A percentile compares a stretch with the other conserved stretches of the same genome.
Conservation (phyloP, 768 basidiomycete genomes). For the Brasilioporus rufonigricans region DNA sequence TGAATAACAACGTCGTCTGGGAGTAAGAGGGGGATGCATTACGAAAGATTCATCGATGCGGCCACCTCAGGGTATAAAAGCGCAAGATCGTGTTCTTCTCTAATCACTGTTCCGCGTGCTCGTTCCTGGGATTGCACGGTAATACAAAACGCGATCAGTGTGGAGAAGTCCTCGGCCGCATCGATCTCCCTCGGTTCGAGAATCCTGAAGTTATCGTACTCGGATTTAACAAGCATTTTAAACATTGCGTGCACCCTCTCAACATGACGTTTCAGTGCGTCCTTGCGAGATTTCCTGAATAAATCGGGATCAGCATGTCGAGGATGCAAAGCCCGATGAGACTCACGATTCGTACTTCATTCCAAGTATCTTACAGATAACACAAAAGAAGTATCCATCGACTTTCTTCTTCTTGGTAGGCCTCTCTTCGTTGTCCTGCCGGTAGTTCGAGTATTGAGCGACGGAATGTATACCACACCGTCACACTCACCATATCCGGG, state of each 20-base stretch:
- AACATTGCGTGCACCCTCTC: neutral
- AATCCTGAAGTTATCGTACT: neutral
- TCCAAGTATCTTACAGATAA: neutral
- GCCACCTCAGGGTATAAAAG: neutral
- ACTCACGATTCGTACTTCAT: neutral
- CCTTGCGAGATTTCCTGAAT: conserved; percentile 6
- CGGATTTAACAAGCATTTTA: neutral
- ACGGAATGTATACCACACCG: neutral
- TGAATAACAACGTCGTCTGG: neutral
- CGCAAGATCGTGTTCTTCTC: neutral
- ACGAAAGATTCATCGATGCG: neutral
- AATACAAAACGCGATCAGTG: neutral
- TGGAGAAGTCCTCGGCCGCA: neutral
- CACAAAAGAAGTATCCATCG: neutral
- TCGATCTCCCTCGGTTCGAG: neutral
- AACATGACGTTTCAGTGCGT: conserved; percentile 10
- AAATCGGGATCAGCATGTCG: neutral
- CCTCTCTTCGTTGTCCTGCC: neutral
- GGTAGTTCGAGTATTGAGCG: neutral
- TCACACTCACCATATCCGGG: neutral
- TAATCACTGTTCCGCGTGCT: neutral
- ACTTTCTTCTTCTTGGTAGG: neutral
- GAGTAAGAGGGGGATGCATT: too few relatives aligned
- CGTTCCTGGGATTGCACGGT: neutral
- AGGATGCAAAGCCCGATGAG: neutral